A percentile compares a stretch with the other conserved stretches of the same genome.
phyloP scores from a whole-genome alignment of 495 filamentous ascomycete species.

The Aspergillus cavernicola region DNA sequence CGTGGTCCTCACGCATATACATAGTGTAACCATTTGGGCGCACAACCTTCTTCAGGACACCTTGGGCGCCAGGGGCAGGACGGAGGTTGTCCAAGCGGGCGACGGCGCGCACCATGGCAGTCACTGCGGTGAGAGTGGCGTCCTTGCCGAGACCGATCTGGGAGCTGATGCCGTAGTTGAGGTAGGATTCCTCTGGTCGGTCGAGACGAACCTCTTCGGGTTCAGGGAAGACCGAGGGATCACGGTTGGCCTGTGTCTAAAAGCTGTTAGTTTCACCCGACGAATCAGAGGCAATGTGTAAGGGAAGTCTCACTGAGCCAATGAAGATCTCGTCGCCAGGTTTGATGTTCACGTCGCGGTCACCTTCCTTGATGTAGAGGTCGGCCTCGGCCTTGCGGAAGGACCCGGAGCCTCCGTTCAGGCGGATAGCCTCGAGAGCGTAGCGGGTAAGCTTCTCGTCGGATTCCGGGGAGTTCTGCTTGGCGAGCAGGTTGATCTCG shows the following conservation, averaged over 20 bases:
- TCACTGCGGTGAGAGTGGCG: constrained; percentile 58
- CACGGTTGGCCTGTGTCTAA: constrained; percentile 49
- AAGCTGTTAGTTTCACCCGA: constrained; percentile 2
- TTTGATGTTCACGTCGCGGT: constrained; percentile 47
- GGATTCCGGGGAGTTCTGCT: constrained; percentile 41
- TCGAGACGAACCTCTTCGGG: constrained; percentile 61
- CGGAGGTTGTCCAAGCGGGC: constrained; percentile 57
- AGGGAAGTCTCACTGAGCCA: constrained; percentile 36
- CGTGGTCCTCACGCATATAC: constrained; percentile 74
- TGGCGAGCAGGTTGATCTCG: constrained; percentile 55
- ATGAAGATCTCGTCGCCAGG: constrained; percentile 52
- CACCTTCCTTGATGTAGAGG: constrained; percentile 49
- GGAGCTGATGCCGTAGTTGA: constrained; percentile 61
- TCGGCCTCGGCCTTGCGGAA: constrained; percentile 47
- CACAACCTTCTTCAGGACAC: constrained; percentile 68
- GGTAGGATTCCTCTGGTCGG: constrained; percentile 64
- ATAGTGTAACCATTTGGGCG: constrained; percentile 56
- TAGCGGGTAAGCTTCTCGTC: constrained; percentile 50
- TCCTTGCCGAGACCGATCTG: constrained; percentile 61
- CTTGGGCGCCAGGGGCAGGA: constrained; percentile 64
- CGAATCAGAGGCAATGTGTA: background rate
- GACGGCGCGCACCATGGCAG: constrained; percentile 60
- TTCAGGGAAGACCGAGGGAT: constrained; percentile 63
- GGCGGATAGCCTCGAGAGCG: constrained; percentile 53
- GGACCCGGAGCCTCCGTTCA: constrained; percentile 57